Conservation (phyloP, 2,329 filamentous ascomycete genomes). For the Mollisia scopiformis region DNA sequence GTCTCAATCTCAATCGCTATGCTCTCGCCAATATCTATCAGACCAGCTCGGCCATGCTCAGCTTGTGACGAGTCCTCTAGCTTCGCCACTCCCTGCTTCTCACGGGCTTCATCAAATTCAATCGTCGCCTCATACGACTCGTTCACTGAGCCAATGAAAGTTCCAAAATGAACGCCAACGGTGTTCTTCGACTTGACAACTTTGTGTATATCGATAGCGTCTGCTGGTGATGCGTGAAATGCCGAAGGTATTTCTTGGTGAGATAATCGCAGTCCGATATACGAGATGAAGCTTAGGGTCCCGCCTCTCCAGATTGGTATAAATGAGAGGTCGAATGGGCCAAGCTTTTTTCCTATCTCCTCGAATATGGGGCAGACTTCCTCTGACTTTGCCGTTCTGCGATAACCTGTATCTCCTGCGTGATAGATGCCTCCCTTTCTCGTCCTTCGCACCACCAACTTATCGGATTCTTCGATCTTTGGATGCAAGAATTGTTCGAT, state of each 20-base stretch:
- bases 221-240: constrained; percentile 23
- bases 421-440: constrained; percentile 90
- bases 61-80: constrained; percentile 11
- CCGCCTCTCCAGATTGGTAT: constrained; percentile 74
- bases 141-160: constrained; percentile 28
- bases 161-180: constrained; percentile 28
- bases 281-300: constrained; percentile 25
- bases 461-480: constrained; percentile 1
- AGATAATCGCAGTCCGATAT: constrained; percentile 23
- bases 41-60: constrained; percentile 18
- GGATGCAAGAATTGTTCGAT: constrained; percentile 47
- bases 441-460: constrained; percentile 57
- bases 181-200: constrained; percentile 22
- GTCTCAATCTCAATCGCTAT: constrained; percentile 21
- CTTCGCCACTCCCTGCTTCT: constrained; percentile 6
- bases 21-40: constrained; percentile 27
- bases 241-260: constrained; percentile 26
- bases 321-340: constrained; percentile 85
- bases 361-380: constrained; percentile 79
- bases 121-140: constrained; percentile 26
- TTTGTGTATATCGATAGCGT: constrained; percentile 26
- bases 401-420: constrained; percentile 66
- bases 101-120: constrained; percentile 26
- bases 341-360: constrained; percentile 78
- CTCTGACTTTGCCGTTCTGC: constrained; percentile 66